Evolutionary conservation across 495 filamentous ascomycete genomes (phyloP).

Genomic region (Lasiosphaeria ovina): DNA sequence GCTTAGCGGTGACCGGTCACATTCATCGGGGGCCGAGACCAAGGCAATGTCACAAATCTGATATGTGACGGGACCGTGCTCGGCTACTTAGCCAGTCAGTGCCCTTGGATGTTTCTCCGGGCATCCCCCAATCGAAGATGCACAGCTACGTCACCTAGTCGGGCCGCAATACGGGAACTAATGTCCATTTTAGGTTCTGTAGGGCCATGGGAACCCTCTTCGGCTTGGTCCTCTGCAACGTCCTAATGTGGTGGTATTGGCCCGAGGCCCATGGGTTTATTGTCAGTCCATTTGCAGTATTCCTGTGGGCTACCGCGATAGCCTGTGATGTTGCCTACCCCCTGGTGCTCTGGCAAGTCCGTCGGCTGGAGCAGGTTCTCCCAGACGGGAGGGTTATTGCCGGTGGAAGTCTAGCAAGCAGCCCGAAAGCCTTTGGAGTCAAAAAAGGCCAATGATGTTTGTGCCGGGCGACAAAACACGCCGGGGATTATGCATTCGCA

Average conservation of each 20-base stretch:
- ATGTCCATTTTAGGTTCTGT: constrained; percentile 25
- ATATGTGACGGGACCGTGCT: no score
- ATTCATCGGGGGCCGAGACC: no score
- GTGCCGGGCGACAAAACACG: background rate
- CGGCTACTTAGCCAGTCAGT: no score
- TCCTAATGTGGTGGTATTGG: constrained; percentile 42
- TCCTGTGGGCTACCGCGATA: constrained; percentile 33
- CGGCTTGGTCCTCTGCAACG: constrained; percentile 31
- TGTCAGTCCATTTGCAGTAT: constrained; percentile 32
- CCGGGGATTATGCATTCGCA: background rate
- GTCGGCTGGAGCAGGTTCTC: constrained; percentile 32
- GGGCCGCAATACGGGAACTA: no score
- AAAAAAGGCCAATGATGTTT: background rate
- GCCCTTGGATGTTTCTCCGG: no score
- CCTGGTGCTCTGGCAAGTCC: constrained; percentile 32
- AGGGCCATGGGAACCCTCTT: constrained; percentile 37
- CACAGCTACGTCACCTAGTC: no score
- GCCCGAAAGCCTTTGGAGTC: background rate
- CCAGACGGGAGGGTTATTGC: constrained; percentile 28
- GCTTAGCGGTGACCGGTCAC: no score
- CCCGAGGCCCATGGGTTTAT: constrained; percentile 41
- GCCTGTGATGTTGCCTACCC: constrained; percentile 40
- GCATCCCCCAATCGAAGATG: no score
- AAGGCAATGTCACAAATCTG: no score
- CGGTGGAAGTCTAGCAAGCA: background rate